Conservation (phyloP, 495 filamentous ascomycete genomes). For the Daldinia decipiens region DNA sequence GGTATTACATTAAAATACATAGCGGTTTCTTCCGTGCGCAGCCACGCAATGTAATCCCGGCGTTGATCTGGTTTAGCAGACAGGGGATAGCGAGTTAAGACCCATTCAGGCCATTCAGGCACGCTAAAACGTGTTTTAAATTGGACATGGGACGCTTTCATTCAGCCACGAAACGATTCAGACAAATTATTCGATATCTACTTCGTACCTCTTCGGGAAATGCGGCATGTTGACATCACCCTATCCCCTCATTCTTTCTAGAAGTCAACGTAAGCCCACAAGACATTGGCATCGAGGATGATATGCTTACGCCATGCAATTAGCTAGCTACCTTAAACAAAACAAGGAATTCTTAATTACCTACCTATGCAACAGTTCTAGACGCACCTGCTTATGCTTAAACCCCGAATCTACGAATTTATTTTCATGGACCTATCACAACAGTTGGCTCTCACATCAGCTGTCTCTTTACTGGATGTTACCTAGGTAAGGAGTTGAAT, state of each 20-base stretch:
- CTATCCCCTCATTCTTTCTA: conserved; percentile 32
- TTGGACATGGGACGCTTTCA: conserved; percentile 36
- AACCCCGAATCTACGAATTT: background rate
- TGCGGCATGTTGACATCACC: conserved; percentile 14
- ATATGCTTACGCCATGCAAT: background rate
- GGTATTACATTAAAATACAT: background rate
- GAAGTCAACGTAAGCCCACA: conserved; percentile 30
- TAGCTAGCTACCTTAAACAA: background rate
- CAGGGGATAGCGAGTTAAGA: conserved; percentile 27
- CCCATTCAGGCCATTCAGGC: conserved; percentile 21
- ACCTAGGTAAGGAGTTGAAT: conserved; percentile 22
- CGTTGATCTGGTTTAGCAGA: conserved; percentile 34
- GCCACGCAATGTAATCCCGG: conserved; percentile 38
- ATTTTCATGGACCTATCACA: background rate
- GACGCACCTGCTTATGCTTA: background rate
- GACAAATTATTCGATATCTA: too few species aligned
- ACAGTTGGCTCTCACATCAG: background rate
- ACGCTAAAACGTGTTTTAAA: conserved; percentile 43
- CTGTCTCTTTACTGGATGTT: conserved; percentile 1
- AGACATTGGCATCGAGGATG: background rate
- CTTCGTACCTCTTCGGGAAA: too few species aligned
- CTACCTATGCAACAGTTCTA: conserved; percentile 9
- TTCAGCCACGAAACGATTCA: conserved; percentile 44
- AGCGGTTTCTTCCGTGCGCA: conserved; percentile 37
- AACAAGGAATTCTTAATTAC: background rate